Conservation (phyloP, 129 eudicot species). For the Tanacetum coccineum region DNA sequence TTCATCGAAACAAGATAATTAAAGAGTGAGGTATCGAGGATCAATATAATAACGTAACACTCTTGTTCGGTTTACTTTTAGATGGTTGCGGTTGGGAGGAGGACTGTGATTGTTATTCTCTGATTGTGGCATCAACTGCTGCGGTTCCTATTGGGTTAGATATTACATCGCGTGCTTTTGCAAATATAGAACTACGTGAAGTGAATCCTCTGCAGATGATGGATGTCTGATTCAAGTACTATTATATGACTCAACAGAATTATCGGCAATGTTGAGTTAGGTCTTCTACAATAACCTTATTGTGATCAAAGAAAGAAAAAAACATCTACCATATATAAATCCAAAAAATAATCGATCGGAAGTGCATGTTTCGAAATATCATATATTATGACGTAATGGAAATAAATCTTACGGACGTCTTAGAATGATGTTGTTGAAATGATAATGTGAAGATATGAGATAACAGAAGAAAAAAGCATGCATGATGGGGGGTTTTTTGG, state of each 20-base stretch:
- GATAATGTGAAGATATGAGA: constrained; percentile 8
- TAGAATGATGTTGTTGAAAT: constrained; percentile 17
- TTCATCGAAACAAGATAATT: background rate
- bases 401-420: constrained; percentile 41
- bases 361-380: no score
- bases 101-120: constrained; percentile 21
- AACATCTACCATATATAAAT: background rate
- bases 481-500: no score
- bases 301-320: background rate
- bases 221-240: constrained; percentile 79
- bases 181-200: constrained; percentile 57
- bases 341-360: no score
- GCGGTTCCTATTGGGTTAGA: constrained; percentile 40
- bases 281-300: no score
- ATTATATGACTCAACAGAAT: no score
- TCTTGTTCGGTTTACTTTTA: constrained; percentile 8
- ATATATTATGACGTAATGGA: background rate
- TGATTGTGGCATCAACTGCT: constrained; percentile 18
- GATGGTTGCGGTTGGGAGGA: constrained; percentile 10
- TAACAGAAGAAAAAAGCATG: constrained; percentile 14
- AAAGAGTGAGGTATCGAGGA: background rate
- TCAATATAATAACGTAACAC: constrained; percentile 7
- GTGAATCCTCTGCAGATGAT: constrained; percentile 70
- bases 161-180: constrained; percentile 62
- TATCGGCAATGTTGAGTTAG: constrained; percentile 60